Evolutionary conservation across 306 rosid genomes (phyloP), one percentile per base, ranked within the genome.

Genomic region (Potentilla sterilis): DNA sequence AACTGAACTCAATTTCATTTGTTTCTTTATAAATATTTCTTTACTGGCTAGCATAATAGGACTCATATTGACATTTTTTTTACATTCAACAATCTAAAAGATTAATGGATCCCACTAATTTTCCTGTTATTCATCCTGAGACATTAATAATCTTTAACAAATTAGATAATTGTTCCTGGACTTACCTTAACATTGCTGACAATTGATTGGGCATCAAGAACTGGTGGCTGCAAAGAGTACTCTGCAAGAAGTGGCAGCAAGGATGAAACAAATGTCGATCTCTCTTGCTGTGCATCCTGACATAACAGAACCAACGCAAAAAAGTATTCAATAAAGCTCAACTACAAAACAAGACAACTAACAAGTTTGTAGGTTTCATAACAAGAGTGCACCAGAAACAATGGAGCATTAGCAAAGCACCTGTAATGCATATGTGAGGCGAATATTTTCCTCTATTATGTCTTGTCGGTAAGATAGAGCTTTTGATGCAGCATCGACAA

Each of bases 371-470:
- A 46, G n/a, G 40, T 46, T 69, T 46, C 14, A 44, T 24, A 14
- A 15, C 7, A 34, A 14, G 18, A 32, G 47, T n/a, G 24, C 14
- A 72, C 35, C 18, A 74, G 40, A 67, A 74, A 41, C 51, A 24
- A 70, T n/a, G 35, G 59, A 19, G 54, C 58, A 77, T 69, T 66
- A 38, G 52, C 64, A 75, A 73, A n/a, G 65, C 54, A 82, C 84
- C 82, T 76, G 86, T 79, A 76, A 79, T 75, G 87, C 90, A 78
- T 91, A 91, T 21, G 92, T 83, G 42, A 91, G 98, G 71, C 94
- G 97, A 74, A 93, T 93, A 71, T 93, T 93, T 87, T 93, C 98
- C 83, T 93, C 98, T 43, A 93, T 91, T 82, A 93, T 91, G 84
- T 93, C 98, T 75, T 93, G 98, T 77, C 98, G 81, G 66, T 85